Conservation (phyloP, 805 yeast genomes). For the Sugiyamaella valdiviana region DNA sequence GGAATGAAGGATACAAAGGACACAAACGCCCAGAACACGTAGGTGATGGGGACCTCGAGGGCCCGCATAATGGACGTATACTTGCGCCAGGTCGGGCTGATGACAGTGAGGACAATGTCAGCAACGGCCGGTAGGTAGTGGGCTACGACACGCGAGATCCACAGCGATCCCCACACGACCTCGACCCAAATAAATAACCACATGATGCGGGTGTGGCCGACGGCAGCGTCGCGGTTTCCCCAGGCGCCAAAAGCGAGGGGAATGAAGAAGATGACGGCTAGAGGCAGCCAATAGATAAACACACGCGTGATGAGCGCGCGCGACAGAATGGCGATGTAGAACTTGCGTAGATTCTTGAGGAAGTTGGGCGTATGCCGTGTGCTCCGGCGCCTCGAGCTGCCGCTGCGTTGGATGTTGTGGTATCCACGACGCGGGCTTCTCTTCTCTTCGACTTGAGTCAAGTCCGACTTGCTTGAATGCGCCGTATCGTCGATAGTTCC, state of each 20-base stretch:
- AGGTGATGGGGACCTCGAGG: constrained; percentile 31
- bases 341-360: constrained; percentile 9
- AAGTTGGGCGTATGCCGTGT: constrained; percentile 6
- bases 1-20: constrained; percentile 35
- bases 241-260: constrained; percentile 37
- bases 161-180: constrained; percentile 35
- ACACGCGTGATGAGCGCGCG: constrained; percentile 27
- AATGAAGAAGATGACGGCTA: constrained; percentile 33
- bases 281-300: constrained; percentile 34
- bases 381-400: background rate
- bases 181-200: constrained; percentile 39
- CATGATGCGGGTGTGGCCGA: constrained; percentile 32
- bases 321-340: constrained; percentile 18
- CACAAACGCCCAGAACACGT: constrained; percentile 32
- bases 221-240: constrained; percentile 25
- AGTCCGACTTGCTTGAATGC: constrained; percentile 1
- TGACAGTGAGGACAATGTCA: constrained; percentile 27
- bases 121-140: constrained; percentile 30
- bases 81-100: constrained; percentile 30
- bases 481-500: constrained; percentile 9
- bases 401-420: background rate
- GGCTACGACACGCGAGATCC: constrained; percentile 31
- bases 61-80: constrained; percentile 31
- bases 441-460: constrained; percentile 9
- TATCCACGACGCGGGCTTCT: background rate